phyloP scores from a whole-genome alignment of 139 green algal genomes.

The Parachlorella kessleri region DNA sequence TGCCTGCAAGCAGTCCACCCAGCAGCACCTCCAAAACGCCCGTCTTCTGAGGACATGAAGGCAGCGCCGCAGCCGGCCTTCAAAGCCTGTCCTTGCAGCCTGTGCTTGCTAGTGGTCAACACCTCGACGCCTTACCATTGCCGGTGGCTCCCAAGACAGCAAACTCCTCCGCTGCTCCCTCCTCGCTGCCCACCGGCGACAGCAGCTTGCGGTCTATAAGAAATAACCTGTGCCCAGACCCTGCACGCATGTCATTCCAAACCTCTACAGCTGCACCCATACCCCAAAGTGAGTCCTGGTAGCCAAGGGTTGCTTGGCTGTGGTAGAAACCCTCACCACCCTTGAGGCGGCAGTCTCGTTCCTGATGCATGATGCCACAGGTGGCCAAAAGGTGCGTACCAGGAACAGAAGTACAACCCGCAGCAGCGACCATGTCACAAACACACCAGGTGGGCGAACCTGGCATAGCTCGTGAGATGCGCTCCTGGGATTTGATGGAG shows the following conservation, averaged over 20 bases:
- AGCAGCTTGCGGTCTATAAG: constrained; percentile 49
- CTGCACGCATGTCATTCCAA: too few species aligned
- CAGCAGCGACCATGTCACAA: background rate
- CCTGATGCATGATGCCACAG: too few species aligned
- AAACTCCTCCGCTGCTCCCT: constrained; percentile 51
- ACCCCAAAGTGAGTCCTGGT: too few species aligned
- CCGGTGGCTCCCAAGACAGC: constrained; percentile 62
- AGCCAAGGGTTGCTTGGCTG: too few species aligned
- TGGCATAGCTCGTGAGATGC: constrained; percentile 44
- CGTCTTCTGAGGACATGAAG: too few species aligned
- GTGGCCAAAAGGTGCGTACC: too few species aligned
- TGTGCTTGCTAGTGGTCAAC: too few species aligned
- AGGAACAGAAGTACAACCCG: background rate
- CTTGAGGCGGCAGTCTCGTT: too few species aligned
- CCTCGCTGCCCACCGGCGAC: constrained; percentile 28
- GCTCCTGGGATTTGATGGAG: constrained; percentile 33
- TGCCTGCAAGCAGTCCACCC: background rate
- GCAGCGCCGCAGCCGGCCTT: too few species aligned
- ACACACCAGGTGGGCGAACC: constrained; percentile 2
- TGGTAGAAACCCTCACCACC: too few species aligned
- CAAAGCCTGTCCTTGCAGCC: too few species aligned
- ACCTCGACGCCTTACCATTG: constrained; percentile 34
- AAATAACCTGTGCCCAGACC: constrained; percentile 57
- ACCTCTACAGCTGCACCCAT: too few species aligned
- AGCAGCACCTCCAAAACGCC: background rate